These are phyloP conservation scores for Botrytis elliptica DNA, from an alignment of 2,329 filamentous ascomycete species.

Conservation along the genomic window DNA sequence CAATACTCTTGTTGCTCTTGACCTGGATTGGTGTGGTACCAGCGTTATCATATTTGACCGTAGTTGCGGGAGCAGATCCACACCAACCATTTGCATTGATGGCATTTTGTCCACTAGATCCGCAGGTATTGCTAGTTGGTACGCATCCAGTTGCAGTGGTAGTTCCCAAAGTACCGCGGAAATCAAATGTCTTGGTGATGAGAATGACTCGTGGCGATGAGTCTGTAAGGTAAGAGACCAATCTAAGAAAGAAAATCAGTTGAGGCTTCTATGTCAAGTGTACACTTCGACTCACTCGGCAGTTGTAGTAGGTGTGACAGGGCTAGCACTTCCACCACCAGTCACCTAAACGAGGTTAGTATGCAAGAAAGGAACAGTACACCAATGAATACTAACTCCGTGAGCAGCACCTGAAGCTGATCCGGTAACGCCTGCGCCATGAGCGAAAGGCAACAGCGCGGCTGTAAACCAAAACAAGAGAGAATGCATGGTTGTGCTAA, in stretches of 20 bases:
- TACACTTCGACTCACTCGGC: not conserved
- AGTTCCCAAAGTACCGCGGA: conserved; percentile 25
- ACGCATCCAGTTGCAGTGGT: conserved; percentile 19
- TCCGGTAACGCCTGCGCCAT: conserved; percentile 14
- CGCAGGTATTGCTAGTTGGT: conserved; percentile 21
- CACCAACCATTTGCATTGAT: conserved; percentile 25
- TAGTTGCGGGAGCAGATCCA: conserved; percentile 15
- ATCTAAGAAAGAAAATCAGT: conserved; percentile 46
- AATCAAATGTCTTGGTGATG: conserved; percentile 48
- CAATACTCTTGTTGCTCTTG: conserved; percentile 34
- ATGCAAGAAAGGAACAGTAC: not conserved
- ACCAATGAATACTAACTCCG: not conserved
- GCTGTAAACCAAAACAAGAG: conserved; percentile 5
- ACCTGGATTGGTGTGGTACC: conserved; percentile 30
- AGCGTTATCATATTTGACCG: conserved; percentile 26
- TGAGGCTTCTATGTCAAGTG: not conserved
- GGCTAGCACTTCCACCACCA: conserved; percentile 54
- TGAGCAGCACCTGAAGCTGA: conserved; percentile 14
- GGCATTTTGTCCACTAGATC: conserved; percentile 23
- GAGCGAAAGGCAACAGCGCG: conserved; percentile 9
- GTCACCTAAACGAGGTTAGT: conserved; percentile 40
- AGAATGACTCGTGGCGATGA: conserved; percentile 55
- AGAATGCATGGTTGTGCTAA: not conserved
- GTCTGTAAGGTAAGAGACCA: conserved; percentile 55
- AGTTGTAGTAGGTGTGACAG: conserved; percentile 40